Evolutionary conservation across 2,329 filamentous ascomycete species (phyloP).

Genomic region (Xylariaceae sp.): DNA sequence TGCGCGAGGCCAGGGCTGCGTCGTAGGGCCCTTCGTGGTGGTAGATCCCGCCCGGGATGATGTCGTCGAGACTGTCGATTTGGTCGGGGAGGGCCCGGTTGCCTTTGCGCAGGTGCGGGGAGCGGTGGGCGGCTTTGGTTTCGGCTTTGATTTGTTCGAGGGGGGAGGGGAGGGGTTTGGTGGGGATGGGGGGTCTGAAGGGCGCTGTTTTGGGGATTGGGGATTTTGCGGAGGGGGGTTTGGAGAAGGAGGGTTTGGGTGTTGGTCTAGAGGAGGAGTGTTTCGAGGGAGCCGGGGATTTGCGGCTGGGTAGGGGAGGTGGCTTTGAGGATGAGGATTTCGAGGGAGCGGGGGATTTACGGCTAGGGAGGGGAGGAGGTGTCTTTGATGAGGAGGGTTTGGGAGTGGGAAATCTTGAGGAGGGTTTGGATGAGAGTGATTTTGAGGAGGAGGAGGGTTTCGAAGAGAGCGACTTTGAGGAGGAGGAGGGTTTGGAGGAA

Average conservation of each 20-base stretch:
- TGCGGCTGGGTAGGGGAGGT: no score
- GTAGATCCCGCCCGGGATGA: slow-evolving; percentile 58
- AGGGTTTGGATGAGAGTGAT: no score
- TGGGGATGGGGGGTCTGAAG: background rate
- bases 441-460: no score
- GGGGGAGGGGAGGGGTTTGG: slow-evolving; percentile 51
- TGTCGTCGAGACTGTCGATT: slow-evolving; percentile 73
- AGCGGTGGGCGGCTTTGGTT: slow-evolving; percentile 58
- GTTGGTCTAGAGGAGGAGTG: no score
- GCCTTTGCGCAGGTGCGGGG: slow-evolving; percentile 61
- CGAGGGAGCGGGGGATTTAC: no score
- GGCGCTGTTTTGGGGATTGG: background rate
- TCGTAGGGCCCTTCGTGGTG: slow-evolving; percentile 92
- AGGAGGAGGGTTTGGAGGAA: no score
- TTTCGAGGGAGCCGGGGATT: no score
- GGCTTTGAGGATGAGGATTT: no score
- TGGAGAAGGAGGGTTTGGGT: background rate
- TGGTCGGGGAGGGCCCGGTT: slow-evolving; percentile 64
- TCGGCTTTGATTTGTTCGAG: slow-evolving; percentile 62
- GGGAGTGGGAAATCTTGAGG: no score
- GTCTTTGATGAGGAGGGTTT: no score
- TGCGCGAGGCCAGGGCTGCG: slow-evolving; percentile 69
- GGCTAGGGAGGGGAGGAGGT: no score
- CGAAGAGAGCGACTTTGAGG: no score
- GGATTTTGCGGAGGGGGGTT: background rate